Base-by-base conservation (phyloP, 768 basidiomycete genomes). In the Gymnopilus junonius region DNA sequence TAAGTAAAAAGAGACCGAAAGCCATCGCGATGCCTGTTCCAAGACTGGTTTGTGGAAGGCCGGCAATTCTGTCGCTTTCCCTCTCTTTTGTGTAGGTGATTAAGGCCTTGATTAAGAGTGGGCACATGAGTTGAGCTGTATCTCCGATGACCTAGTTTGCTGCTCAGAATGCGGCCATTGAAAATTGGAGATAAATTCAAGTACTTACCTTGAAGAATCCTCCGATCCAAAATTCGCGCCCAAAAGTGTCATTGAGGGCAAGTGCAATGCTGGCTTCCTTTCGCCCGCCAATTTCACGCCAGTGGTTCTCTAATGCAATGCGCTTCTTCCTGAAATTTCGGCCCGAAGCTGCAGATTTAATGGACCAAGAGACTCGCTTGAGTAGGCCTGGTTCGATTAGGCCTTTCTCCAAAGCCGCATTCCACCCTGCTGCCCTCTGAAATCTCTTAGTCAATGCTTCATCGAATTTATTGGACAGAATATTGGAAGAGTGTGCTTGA, bases 171-270 rank as follows among this genome's bases (percentile, higher is more conserved):
- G 50, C 5, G 11, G 59, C 17, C 21, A 17, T 37, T 11, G 31
- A 20, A 37, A 25, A 5, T 12, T 15, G 3, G 25, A 23, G 14
- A 40, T 21, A 35, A 21, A 25, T 48, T 8, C 10, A 20, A 15
- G n/a, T 31, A 84, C n/a, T n/a, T n/a, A n/a, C 84, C 79, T 89
- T 89, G 76, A 84, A 83, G 31, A 76, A 66, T 20, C 89, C 90
- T 2, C 83, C 88, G 37, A 76, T 74, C 90, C 90, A 91, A 74
- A 90, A 90, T 27, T 80, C 76, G 27, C 71, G 71, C 12, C 83
- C 85, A 59, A 90, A 78, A 7, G 83, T 81, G 66, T 88, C 87
- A 67, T 88, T 88, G 55, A 90, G 68, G 10, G 87, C 84, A 79
- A 84, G 83, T 4, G 82, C 80, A 12, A 90, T 73, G 66, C 86